phyloP scores from a whole-genome alignment of 2,329 filamentous ascomycete genomes.

The Trichoderma breve region DNA sequence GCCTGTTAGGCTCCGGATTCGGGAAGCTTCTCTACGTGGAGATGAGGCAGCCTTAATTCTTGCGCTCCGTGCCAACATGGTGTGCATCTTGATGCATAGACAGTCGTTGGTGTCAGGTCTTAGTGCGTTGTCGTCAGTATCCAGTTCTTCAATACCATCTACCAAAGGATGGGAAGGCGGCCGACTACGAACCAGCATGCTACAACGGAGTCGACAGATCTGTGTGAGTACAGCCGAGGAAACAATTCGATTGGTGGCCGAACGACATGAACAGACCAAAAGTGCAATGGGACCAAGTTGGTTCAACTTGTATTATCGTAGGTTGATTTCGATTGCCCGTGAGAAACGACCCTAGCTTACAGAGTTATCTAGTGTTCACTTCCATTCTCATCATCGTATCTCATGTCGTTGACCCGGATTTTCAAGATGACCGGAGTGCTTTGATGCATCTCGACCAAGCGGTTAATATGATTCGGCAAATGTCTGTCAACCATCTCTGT shows the following conservation, averaged over 20 bases:
- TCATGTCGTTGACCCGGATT: slow-evolving; percentile 12
- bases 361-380: not conserved
- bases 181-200: not conserved
- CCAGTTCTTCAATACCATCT: not conserved
- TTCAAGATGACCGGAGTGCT: slow-evolving; percentile 9
- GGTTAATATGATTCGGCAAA: slow-evolving; percentile 9
- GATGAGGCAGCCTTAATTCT: not conserved
- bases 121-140: not conserved
- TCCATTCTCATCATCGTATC: slow-evolving; percentile 11
- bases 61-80: slow-evolving; percentile 13
- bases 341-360: not conserved
- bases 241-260: slow-evolving; percentile 1
- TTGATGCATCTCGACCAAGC: slow-evolving; percentile 7
- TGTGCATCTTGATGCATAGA: slow-evolving; percentile 2
- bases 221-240: slow-evolving; percentile 12
- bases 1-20: not conserved
- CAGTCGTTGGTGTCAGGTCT: slow-evolving; percentile 11
- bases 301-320: slow-evolving; percentile 14
- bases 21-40: not conserved
- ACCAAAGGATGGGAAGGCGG: slow-evolving; percentile 4
- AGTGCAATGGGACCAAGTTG: slow-evolving; percentile 15
- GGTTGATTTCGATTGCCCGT: not conserved
- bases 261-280: slow-evolving; percentile 7
- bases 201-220: slow-evolving; percentile 1
- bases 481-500: slow-evolving; percentile 11